phyloP scores from a whole-genome alignment of 2,329 filamentous ascomycete species.

The Trichoderma lentiforme region DNA sequence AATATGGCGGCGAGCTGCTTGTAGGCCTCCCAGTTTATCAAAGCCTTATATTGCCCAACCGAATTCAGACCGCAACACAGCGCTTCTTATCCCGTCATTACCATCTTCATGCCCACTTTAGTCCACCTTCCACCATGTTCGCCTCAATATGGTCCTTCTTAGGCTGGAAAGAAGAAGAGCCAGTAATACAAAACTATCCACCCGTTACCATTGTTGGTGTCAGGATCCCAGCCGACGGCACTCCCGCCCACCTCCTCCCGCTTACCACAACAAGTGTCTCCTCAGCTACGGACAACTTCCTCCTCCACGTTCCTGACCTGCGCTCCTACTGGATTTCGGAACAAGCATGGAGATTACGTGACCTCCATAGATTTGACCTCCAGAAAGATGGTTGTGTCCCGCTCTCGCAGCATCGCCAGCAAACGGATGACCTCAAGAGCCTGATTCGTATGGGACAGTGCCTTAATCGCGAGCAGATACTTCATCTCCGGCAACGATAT shows the following conservation, averaged over 20 bases:
- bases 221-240: neutral
- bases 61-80: neutral
- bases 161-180: neutral
- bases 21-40: neutral
- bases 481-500: neutral
- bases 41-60: neutral
- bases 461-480: neutral
- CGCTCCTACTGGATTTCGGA: neutral
- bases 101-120: neutral
- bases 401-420: neutral
- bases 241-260: neutral
- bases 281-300: neutral
- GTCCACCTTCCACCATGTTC: neutral
- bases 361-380: neutral
- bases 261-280: neutral
- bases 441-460: rapidly evolving
- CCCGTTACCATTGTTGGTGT: neutral
- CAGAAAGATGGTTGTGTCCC: neutral
- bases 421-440: neutral
- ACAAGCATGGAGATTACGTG: neutral
- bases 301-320: neutral
- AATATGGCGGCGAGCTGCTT: neutral
- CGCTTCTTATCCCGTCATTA: neutral
- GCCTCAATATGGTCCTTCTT: neutral
- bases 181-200: neutral